Conservation (phyloP, 257 asterid genomes). For the Solanum appendiculatum region DNA sequence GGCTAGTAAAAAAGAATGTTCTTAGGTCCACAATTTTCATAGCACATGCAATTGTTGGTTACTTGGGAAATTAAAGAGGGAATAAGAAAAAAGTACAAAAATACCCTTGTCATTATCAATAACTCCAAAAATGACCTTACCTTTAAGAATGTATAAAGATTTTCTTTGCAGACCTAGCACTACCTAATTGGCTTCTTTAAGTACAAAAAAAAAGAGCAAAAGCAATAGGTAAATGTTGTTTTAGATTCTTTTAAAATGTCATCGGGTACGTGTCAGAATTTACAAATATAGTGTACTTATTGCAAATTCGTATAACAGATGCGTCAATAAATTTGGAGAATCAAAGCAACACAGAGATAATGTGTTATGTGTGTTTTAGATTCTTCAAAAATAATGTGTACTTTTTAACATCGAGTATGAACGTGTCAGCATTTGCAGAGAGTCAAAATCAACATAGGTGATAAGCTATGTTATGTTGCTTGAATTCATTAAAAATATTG, state of each 20-base stretch:
- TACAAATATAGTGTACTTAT: not conserved
- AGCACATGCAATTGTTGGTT: conserved; percentile 36
- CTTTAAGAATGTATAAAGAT: conserved; percentile 9
- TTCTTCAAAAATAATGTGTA: not conserved
- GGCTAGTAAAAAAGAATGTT: not conserved
- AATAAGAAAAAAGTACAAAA: conserved; percentile 11
- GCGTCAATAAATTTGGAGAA: not conserved
- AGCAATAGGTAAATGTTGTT: not conserved
- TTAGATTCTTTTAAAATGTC: not conserved
- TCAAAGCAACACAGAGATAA: not conserved
- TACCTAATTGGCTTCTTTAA: conserved; percentile 9
- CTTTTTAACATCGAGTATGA: rapidly evolving
- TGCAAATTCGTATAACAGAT: too few relatives aligned
- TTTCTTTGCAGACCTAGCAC: conserved; percentile 4
- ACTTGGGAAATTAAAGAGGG: not conserved
- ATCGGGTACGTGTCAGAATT: not conserved
- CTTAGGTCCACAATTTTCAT: conserved; percentile 33
- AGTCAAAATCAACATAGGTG: not conserved
- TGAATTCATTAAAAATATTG: not conserved
- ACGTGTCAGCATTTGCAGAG: rapidly evolving
- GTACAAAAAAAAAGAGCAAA: not conserved
- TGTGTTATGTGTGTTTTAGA: not conserved
- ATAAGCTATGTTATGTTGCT: not conserved
- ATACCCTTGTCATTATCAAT: conserved; percentile 14
- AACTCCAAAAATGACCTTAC: conserved; percentile 1